Base-by-base conservation (phyloP, 176 grass and related monocot species). In the Oryza nivara region DNA sequence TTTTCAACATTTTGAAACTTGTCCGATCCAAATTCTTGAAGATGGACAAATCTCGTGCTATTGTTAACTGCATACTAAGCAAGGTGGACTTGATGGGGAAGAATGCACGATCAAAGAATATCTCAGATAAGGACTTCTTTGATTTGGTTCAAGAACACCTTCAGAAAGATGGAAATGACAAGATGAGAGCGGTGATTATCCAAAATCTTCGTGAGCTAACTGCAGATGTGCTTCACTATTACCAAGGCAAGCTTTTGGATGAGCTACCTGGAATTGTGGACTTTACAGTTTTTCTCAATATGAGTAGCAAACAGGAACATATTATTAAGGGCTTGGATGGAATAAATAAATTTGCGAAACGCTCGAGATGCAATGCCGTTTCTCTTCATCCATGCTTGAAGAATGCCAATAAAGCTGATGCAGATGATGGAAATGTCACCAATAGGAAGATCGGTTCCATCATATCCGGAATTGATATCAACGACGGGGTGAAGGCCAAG, bases 1-100 rank as follows among this genome's bases (percentile, higher is more conserved):
- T 95, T 66, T 94, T 97, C 65, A 95, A 84, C 70, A 97, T 95
- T 78, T 80, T 97, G 75, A 91, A 97, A 49, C 90, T 95, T 77
- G 93, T 95, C 28, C 88, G 89, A 30, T 92, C 92, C 5, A 91
- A 72, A 82, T 97, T 97, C 88, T 68, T 92, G 72, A 90, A 86
- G 78, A 88, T 72, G 68, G 82, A 93, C 63, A 65, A 60, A 82
- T 85, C 91, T 38, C 86, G 86, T 69, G 84, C 87, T 35, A 94
- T 94, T 54, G 80, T 95, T 11, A 94, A 89, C 63, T 60, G 82
- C 26, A 82, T 97, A 51, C 81, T 93, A 52, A 95, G 79, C 44
- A 85, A 88, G 89, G 68, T 93, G 70, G 78, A 92, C 45, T 91
- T 97, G 88, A 45, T 86, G 60, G 85, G 88, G 72, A 83, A 73